These are phyloP conservation scores for Hymenoscyphus salicellus DNA, from an alignment of 2,329 filamentous ascomycete genomes.

Conservation along the genomic window DNA sequence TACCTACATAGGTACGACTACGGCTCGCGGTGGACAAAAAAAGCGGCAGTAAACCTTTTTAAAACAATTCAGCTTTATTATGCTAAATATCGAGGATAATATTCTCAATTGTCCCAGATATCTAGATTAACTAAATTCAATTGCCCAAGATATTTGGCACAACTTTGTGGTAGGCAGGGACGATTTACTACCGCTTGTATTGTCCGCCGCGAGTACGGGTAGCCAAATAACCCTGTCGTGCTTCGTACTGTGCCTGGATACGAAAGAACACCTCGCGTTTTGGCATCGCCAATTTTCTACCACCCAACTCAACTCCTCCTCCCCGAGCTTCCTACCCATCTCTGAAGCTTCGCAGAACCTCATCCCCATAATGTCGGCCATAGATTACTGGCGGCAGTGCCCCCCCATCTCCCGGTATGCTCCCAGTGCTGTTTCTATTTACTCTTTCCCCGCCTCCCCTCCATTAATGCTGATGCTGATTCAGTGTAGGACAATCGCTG, in stretches of 20 bases:
- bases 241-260: not conserved
- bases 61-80: not conserved
- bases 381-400: conserved; percentile 63
- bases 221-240: not conserved
- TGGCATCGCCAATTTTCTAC: conserved; percentile 10
- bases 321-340: conserved; percentile 21
- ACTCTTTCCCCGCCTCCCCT: conserved; percentile 13
- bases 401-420: conserved; percentile 65
- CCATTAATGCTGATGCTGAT: conserved; percentile 45
- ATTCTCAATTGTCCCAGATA: no score
- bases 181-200: no score
- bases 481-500: conserved; percentile 59
- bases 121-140: no score
- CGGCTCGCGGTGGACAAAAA: no score
- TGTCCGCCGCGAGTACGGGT: no score
- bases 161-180: no score
- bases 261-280: conserved; percentile 21
- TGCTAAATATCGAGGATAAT: no score
- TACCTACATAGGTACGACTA: no score
- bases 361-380: conserved; percentile 37
- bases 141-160: no score
- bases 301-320: not conserved
- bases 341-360: conserved; percentile 2
- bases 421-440: conserved; percentile 18
- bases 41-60: no score